Percentiles rank a stretch among this genome's conserved stretches.
These are phyloP conservation scores for Kwoniella sp. DNA, from an alignment of 768 basidiomycete species.

Conservation along the genomic window DNA sequence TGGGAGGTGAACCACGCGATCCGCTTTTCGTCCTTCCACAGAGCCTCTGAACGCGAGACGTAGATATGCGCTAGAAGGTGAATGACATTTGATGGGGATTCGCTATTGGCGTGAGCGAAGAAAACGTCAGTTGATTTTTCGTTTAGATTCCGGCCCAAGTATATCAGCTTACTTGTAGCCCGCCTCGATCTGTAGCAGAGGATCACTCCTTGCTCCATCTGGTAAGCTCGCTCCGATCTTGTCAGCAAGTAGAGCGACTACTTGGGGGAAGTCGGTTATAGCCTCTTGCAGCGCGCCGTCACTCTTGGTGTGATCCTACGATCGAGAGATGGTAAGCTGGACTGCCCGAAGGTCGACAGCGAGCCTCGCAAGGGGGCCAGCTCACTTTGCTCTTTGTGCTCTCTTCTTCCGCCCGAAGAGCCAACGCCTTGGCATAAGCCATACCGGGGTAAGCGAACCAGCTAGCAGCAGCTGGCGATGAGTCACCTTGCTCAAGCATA, in stretches of 20 bases:
- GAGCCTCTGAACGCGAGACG: constrained; percentile 69
- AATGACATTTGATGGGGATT: constrained; percentile 59
- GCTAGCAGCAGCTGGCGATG: constrained; percentile 58
- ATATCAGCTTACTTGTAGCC: constrained; percentile 69
- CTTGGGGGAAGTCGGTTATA: constrained; percentile 73
- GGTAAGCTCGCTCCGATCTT: constrained; percentile 75
- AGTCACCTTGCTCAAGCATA: constrained; percentile 59
- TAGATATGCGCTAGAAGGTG: constrained; percentile 89
- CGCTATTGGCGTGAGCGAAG: neutral
- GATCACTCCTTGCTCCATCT: constrained; percentile 63
- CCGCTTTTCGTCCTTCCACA: constrained; percentile 78
- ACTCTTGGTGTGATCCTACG: constrained; percentile 65
- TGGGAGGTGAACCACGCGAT: constrained; percentile 72
- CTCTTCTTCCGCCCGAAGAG: constrained; percentile 64
- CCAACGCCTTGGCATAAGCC: constrained; percentile 60
- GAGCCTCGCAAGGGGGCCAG: neutral
- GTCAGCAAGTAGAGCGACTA: constrained; percentile 80
- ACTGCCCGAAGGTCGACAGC: constrained; percentile 17
- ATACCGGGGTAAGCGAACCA: constrained; percentile 69
- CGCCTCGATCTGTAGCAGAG: constrained; percentile 70
- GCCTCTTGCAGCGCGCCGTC: constrained; percentile 74
- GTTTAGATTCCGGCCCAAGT: constrained; percentile 25
- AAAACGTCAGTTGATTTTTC: too few relatives aligned
- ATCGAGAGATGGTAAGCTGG: constrained; percentile 4
- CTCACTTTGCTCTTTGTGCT: constrained; percentile 58